phyloP scores from a whole-genome alignment of 2,329 filamentous ascomycete genomes.

The Harringtonia aguacate region DNA sequence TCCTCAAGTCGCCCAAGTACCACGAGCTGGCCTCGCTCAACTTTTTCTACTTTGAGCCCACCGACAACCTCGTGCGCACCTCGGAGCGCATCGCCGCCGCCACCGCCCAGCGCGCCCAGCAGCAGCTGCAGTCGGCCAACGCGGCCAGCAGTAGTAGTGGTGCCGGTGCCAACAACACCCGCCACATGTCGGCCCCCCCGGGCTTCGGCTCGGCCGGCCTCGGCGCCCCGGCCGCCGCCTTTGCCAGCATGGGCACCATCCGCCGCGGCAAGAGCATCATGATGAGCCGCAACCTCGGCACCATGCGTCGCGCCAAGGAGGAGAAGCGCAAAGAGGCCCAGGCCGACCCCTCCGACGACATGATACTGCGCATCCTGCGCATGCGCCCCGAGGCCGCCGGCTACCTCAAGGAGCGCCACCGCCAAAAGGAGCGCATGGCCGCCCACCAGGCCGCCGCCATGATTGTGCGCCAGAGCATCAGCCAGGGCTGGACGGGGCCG shows the following conservation, averaged over 20 bases:
- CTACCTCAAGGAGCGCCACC: slow-evolving; percentile 81
- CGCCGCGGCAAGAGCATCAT: slow-evolving; percentile 71
- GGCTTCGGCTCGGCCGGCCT: slow-evolving; percentile 42
- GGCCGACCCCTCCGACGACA: slow-evolving; percentile 93
- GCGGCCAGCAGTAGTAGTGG: slow-evolving; percentile 15
- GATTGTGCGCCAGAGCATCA: slow-evolving; percentile 87
- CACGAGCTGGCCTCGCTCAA: slow-evolving; percentile 93
- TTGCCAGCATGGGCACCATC: slow-evolving; percentile 59
- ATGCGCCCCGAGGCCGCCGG: slow-evolving; percentile 86
- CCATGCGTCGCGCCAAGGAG: slow-evolving; percentile 92
- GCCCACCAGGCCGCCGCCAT: slow-evolving; percentile 84
- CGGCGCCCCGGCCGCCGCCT: slow-evolving; percentile 36
- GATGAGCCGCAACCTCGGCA: slow-evolving; percentile 87
- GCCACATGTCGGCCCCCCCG: slow-evolving; percentile 28
- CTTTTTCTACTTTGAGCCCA: slow-evolving; percentile 96
- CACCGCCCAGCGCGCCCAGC: slow-evolving; percentile 63
- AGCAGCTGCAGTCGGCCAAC: slow-evolving; percentile 46
- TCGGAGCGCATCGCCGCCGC: slow-evolving; percentile 92
- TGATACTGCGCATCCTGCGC: slow-evolving; percentile 87
- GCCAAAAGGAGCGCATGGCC: slow-evolving; percentile 88
- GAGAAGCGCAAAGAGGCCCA: slow-evolving; percentile 93
- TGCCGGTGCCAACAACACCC: slow-evolving; percentile 50
- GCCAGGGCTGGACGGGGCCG: slow-evolving; percentile 38
- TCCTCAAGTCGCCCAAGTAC: slow-evolving; percentile 95
- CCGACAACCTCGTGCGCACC: slow-evolving; percentile 84